A percentile compares a stretch with the other conserved stretches of the same genome.
phyloP scores from a whole-genome alignment of 2,329 filamentous ascomycete genomes.

The Aureobasidium sp. region DNA sequence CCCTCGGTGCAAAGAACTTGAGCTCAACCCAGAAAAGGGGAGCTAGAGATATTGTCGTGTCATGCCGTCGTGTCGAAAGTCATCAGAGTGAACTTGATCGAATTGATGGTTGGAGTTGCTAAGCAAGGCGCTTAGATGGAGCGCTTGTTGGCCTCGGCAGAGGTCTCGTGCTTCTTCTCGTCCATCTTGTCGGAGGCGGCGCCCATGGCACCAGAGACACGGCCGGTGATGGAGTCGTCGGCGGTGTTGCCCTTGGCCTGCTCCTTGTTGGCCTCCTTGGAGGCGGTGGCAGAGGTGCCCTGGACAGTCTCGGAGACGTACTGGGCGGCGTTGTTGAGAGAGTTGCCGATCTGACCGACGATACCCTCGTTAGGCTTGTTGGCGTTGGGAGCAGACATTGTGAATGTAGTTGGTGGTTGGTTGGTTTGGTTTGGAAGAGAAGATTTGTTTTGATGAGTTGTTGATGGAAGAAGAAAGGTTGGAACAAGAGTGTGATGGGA shows the following conservation, averaged over 20 bases:
- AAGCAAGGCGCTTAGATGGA: slow-evolving; percentile 21
- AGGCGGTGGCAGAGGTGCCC: slow-evolving; percentile 40
- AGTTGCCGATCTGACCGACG: slow-evolving; percentile 15
- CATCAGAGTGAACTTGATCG: slow-evolving; percentile 1
- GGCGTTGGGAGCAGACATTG: slow-evolving; percentile 39
- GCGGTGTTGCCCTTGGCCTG: slow-evolving; percentile 25
- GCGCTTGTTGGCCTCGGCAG: slow-evolving; percentile 44
- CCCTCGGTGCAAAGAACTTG: background rate
- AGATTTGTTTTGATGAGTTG: slow-evolving; percentile 9
- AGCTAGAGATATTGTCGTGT: slow-evolving; percentile 12
- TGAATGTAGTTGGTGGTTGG: slow-evolving; percentile 21
- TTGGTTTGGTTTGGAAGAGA: slow-evolving; percentile 16
- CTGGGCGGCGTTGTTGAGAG: slow-evolving; percentile 52
- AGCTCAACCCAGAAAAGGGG: background rate
- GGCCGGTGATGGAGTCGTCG: slow-evolving; percentile 46
- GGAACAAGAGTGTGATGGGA: background rate
- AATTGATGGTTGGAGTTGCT: background rate
- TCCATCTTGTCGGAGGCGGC: slow-evolving; percentile 48
- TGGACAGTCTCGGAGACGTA: slow-evolving; percentile 61
- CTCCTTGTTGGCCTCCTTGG: slow-evolving; percentile 16
- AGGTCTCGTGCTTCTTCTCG: slow-evolving; percentile 44
- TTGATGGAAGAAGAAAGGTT: slow-evolving; percentile 1
- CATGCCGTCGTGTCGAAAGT: slow-evolving; percentile 13
- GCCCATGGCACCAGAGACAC: slow-evolving; percentile 47
- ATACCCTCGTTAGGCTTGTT: slow-evolving; percentile 34